Conservation (phyloP, 1,284 basidiomycete species). For the Ustilago lituana region DNA sequence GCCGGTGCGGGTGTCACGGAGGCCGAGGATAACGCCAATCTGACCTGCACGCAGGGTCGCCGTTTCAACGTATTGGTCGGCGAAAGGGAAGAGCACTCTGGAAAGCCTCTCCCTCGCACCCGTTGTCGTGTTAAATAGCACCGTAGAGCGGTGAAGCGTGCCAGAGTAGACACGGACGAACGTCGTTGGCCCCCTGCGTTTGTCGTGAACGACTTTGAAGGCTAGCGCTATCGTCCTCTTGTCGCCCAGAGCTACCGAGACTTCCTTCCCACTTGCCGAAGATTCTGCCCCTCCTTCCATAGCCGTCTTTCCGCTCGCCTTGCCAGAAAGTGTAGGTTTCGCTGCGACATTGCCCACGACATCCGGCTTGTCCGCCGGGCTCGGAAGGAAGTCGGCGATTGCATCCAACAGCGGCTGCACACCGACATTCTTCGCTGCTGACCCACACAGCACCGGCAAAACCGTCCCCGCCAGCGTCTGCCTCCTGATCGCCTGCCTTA, state of each 20-base stretch:
- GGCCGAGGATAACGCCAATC: constrained; percentile 83
- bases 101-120: constrained; percentile 78
- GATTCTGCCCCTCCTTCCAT: not conserved
- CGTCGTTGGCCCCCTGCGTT: constrained; percentile 85
- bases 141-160: constrained; percentile 73
- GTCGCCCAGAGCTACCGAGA: constrained; percentile 29
- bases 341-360: constrained; percentile 26
- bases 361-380: constrained; percentile 70
- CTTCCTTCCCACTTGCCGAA: constrained; percentile 59
- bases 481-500: constrained; percentile 73
- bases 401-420: constrained; percentile 84
- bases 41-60: constrained; percentile 82
- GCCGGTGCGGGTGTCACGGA: constrained; percentile 85
- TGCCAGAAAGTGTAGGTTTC: too few relatives aligned
- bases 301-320: too few relatives aligned
- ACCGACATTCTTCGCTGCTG: constrained; percentile 82
- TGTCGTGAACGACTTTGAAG: constrained; percentile 90
- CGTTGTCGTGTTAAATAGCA: constrained; percentile 76
- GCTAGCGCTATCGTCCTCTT: constrained; percentile 70
- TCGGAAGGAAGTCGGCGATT: constrained; percentile 80
- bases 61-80: constrained; percentile 80
- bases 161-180: constrained; percentile 89
- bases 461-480: constrained; percentile 76
- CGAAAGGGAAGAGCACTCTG: constrained; percentile 83
- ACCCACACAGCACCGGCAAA: constrained; percentile 83